A percentile compares a stretch with the other conserved stretches of the same genome.
These are phyloP conservation scores for Apiospora hydei DNA, from an alignment of 2,329 filamentous ascomycete genomes.

Conservation along the genomic window DNA sequence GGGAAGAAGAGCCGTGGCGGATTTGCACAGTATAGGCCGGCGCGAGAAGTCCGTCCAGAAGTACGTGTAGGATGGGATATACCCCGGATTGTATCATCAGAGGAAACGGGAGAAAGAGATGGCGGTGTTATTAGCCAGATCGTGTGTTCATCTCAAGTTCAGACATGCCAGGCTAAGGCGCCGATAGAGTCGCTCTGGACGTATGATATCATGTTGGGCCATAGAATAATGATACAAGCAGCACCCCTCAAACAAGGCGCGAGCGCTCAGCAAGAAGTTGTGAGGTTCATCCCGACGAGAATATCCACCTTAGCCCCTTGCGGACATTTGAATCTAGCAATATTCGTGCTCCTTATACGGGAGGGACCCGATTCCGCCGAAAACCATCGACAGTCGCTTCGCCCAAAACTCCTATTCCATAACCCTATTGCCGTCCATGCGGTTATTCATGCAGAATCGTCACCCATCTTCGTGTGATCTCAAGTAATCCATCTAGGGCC, in stretches of 20 bases:
- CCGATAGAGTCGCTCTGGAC: slow-evolving; percentile 25
- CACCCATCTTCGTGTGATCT: slow-evolving; percentile 8
- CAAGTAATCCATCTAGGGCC: slow-evolving; percentile 27
- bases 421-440: slow-evolving; percentile 3
- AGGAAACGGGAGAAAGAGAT: background rate
- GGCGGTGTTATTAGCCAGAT: background rate
- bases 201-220: background rate
- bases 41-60: background rate
- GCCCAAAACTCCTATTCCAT: slow-evolving; percentile 1
- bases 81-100: slow-evolving; percentile 8
- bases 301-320: background rate
- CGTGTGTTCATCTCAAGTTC: background rate
- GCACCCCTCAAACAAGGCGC: slow-evolving; percentile 8
- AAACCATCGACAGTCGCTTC: slow-evolving; percentile 11
- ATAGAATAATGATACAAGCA: slow-evolving; percentile 35
- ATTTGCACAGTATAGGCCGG: background rate
- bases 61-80: slow-evolving; percentile 12
- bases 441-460: slow-evolving; percentile 1
- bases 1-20: background rate
- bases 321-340: slow-evolving; percentile 1
- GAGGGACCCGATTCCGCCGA: background rate
- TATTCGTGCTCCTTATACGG: background rate
- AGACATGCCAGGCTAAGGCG: background rate
- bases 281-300: background rate
- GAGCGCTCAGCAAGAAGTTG: background rate